These are phyloP conservation scores for Ophiocordyceps polyrhachis-furcata DNA, from an alignment of 2,329 filamentous ascomycete genomes.

Conservation along the genomic window DNA sequence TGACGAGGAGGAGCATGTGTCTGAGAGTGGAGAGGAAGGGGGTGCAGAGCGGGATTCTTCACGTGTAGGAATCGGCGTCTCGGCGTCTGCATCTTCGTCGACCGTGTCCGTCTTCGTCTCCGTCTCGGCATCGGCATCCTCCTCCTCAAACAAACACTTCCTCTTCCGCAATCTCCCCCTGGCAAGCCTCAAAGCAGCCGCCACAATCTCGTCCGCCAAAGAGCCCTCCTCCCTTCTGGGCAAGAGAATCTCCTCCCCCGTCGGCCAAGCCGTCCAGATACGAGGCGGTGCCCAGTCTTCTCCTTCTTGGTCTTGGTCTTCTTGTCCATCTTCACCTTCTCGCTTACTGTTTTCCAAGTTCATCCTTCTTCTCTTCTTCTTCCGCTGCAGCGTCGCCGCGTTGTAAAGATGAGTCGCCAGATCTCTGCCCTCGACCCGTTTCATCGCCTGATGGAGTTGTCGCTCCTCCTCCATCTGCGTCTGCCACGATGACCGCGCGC, in stretches of 20 bases:
- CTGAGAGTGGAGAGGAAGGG: no score
- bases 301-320: no score
- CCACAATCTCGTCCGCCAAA: constrained; percentile 56
- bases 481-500: constrained; percentile 48
- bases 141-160: constrained; percentile 4
- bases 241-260: constrained; percentile 26
- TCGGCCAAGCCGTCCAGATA: constrained; percentile 73
- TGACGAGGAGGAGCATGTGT: neutral
- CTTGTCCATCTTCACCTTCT: neutral
- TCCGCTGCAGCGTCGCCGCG: constrained; percentile 44
- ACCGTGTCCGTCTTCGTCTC: neutral
- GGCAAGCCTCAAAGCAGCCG: constrained; percentile 44
- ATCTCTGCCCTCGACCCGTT: constrained; percentile 44
- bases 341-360: no score
- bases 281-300: constrained; percentile 32
- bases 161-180: constrained; percentile 39
- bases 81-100: neutral
- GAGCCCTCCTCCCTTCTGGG: constrained; percentile 38
- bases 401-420: constrained; percentile 66
- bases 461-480: constrained; percentile 42
- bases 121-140: neutral
- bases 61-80: neutral
- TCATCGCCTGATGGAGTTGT: constrained; percentile 41
- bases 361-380: neutral
- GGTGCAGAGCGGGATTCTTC: neutral